These are phyloP conservation scores for Xylariaceae sp. DNA, from an alignment of 2,329 filamentous ascomycete species.

Conservation along the genomic window DNA sequence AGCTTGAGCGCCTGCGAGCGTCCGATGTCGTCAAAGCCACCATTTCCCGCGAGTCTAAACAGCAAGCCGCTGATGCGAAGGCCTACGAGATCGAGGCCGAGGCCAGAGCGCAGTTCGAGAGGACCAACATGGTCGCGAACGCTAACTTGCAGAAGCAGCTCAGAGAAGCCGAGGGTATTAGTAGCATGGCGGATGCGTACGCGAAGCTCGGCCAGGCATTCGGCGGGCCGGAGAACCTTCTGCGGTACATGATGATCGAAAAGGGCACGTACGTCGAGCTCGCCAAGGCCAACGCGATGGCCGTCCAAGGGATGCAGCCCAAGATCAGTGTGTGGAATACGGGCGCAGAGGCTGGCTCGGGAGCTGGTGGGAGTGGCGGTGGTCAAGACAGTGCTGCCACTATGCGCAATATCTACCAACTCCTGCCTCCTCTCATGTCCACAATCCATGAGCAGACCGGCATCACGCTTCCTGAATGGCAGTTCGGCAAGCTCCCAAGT, in stretches of 20 bases:
- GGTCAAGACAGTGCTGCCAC: slow-evolving; percentile 53
- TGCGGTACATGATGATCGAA: slow-evolving; percentile 86
- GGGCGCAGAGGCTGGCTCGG: slow-evolving; percentile 45
- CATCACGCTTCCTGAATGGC: slow-evolving; percentile 73
- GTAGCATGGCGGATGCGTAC: slow-evolving; percentile 77
- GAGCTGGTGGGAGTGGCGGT: slow-evolving; percentile 35
- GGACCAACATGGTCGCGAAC: slow-evolving; percentile 44
- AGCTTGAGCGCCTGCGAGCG: slow-evolving; percentile 74
- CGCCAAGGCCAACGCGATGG: slow-evolving; percentile 70
- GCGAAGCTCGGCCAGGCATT: slow-evolving; percentile 64
- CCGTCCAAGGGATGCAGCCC: slow-evolving; percentile 70
- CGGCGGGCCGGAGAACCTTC: slow-evolving; percentile 69
- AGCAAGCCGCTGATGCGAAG: slow-evolving; percentile 60
- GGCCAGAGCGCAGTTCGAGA: slow-evolving; percentile 49
- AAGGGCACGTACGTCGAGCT: slow-evolving; percentile 72
- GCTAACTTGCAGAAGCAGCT: slow-evolving; percentile 53
- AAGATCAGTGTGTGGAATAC: slow-evolving; percentile 94
- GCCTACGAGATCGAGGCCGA: slow-evolving; percentile 62
- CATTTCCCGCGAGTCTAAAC: slow-evolving; percentile 60
- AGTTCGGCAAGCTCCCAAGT: slow-evolving; percentile 47
- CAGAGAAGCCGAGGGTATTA: slow-evolving; percentile 70
- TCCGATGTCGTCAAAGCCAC: slow-evolving; percentile 72
- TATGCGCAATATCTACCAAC: slow-evolving; percentile 79
- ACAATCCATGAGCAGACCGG: slow-evolving; percentile 89
- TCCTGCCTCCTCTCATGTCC: slow-evolving; percentile 71